Evolutionary conservation across 441 rosid genomes (phyloP).

Genomic region (Hypseocharis bilobata): DNA sequence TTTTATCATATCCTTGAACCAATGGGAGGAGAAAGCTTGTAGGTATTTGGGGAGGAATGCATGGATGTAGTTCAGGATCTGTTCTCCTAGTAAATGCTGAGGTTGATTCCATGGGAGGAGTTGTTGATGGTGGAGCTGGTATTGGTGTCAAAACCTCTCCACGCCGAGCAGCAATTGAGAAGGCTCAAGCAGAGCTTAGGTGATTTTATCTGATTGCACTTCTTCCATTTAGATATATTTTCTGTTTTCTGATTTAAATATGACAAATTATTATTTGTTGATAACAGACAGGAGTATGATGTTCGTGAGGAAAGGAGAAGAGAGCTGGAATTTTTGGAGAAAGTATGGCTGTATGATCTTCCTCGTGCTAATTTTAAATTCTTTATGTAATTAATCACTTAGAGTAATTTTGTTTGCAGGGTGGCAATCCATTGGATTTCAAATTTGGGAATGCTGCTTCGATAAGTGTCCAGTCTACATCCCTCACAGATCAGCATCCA

Average conservation of each 20-base stretch:
- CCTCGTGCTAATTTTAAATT: conserved; percentile 16
- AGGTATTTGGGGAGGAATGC: conserved; percentile 50
- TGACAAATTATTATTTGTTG: conserved; percentile 11
- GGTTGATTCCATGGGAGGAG: conserved; percentile 99
- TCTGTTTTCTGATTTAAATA: conserved; percentile 14
- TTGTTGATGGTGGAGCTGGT: conserved; percentile 87
- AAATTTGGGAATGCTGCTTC: conserved; percentile 69
- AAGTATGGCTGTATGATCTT: conserved; percentile 48
- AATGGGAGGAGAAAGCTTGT: conserved; percentile 37
- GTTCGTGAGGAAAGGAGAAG: conserved; percentile 92
- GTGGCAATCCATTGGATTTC: conserved; percentile 98
- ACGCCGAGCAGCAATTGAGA: conserved; percentile 75
- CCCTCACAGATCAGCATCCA: conserved; percentile 68
- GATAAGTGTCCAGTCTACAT: conserved; percentile 85
- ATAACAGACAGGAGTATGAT: conserved; percentile 90
- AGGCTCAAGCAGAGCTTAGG: conserved; percentile 96
- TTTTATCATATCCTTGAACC: conserved; percentile 22
- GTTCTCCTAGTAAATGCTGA: conserved; percentile 83
- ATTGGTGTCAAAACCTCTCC: conserved; percentile 88
- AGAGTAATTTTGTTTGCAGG: conserved; percentile 43
- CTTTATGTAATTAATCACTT: not conserved
- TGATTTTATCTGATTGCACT: conserved; percentile 25
- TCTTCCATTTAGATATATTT: not conserved
- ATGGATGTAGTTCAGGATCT: conserved; percentile 60
- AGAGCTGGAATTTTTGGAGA: conserved; percentile 92